Base-by-base conservation (phyloP, 371 early-diverging fungal species). In the Circinella umbellata region DNA sequence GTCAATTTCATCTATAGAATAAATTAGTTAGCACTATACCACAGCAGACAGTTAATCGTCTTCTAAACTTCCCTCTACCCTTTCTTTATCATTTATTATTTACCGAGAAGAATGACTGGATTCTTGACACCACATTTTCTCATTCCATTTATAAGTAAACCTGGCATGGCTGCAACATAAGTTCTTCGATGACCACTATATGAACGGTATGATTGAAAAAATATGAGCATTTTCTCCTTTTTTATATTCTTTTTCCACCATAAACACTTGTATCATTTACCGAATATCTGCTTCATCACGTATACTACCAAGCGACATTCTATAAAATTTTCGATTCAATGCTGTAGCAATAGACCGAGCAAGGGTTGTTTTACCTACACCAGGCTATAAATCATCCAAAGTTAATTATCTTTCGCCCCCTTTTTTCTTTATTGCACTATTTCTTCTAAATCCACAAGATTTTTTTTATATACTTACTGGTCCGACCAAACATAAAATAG, bases 271-370 rank as follows among this genome's bases (percentile, higher is more conserved):
- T 42, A 9, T 5, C 4, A 61, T n/a, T 64, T 74, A 79, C 79
- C 94, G 78, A 59, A 96, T 94, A 76, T 95, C 95, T 7, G 95
- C 93, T 73, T 94, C 95, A 71, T 96, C 95, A 55, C 94, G 86
- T 6, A 96, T 92, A 63, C 96, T 95, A 11, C 96, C 96, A 4
- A 96, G 76, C 0, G 95, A 87, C 46, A 96, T 92, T 13, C 94
- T 84, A 64, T 93, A 87, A 73, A 95, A 96, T 69, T 91, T 90
- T 37, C 96, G 79, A 6, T 90, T 88, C 64, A 94, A 78, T 3
- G 95, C 93, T 9, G 79, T 77, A 4, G 94, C 95, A 62, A 96
- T 91, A 9, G 91, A 90, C 62, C 84, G 82, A 6, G 91, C 96
- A 27, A 96, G 73, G 36, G 90, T 89, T 0, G 95, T 96, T 71